phyloP scores from a whole-genome alignment of 2,329 filamentous ascomycete genomes.

The Aspergillus carbonarius region DNA sequence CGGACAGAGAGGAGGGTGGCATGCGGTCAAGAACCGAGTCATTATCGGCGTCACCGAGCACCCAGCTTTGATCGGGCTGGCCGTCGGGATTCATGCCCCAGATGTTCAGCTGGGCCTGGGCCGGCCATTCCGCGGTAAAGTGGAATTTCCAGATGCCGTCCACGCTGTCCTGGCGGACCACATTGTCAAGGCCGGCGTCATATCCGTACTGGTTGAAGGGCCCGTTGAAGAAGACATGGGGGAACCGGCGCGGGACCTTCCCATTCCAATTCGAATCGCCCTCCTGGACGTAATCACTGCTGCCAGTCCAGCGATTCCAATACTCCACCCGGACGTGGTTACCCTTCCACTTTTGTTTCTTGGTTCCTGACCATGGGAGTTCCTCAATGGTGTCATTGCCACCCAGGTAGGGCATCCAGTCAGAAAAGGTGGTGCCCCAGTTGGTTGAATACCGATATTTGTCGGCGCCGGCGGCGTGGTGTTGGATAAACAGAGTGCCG shows the following conservation, averaged over 20 bases:
- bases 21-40: slow-evolving; percentile 62
- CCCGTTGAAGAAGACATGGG: slow-evolving; percentile 62
- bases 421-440: slow-evolving; percentile 59
- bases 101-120: slow-evolving; percentile 60
- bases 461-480: slow-evolving; percentile 61
- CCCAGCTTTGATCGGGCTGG: slow-evolving; percentile 57
- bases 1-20: slow-evolving; percentile 57
- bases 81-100: slow-evolving; percentile 66
- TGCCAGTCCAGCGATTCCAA: slow-evolving; percentile 59
- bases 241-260: slow-evolving; percentile 51
- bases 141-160: slow-evolving; percentile 57
- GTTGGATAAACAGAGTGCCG: slow-evolving; percentile 51
- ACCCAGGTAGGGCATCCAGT: slow-evolving; percentile 56
- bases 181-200: slow-evolving; percentile 57
- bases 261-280: slow-evolving; percentile 50
- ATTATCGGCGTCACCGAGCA: slow-evolving; percentile 62
- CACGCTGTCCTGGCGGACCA: slow-evolving; percentile 47
- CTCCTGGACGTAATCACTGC: slow-evolving; percentile 60
- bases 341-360: slow-evolving; percentile 57
- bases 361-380: slow-evolving; percentile 57
- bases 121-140: slow-evolving; percentile 65
- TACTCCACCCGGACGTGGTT: slow-evolving; percentile 64
- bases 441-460: slow-evolving; percentile 61
- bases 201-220: slow-evolving; percentile 63
- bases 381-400: slow-evolving; percentile 49